phyloP scores from a whole-genome alignment of 148 eudicot genomes.

The Tetragonia tetragonoides region DNA sequence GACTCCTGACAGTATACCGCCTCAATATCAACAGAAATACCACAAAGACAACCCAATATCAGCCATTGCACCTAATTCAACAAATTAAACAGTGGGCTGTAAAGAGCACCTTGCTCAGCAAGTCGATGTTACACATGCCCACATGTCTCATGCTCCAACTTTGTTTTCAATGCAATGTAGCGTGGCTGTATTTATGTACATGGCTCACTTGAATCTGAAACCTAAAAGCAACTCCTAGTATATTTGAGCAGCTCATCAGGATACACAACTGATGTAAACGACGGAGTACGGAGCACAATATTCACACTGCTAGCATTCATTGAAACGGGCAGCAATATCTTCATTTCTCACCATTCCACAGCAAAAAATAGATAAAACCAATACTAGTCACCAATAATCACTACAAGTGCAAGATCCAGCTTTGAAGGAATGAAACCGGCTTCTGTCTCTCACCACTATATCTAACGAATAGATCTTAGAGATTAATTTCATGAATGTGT shows the following conservation, averaged over 20 bases:
- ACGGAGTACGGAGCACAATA: too few species aligned
- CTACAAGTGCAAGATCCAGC: slow-evolving; percentile 51
- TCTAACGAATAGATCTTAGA: slow-evolving; percentile 51
- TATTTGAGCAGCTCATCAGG: background rate
- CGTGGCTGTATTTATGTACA: background rate
- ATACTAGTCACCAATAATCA: slow-evolving; percentile 50
- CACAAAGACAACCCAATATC: too few species aligned
- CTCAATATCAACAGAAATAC: too few species aligned
- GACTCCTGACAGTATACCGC: too few species aligned
- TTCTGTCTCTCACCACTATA: slow-evolving; percentile 55
- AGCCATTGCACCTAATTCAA: background rate
- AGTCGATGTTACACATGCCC: background rate
- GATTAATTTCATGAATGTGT: slow-evolving; percentile 48
- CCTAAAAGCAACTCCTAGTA: background rate
- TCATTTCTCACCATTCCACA: background rate
- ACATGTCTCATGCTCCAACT: background rate
- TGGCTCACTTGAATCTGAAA: background rate
- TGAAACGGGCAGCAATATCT: background rate
- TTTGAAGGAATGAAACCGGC: slow-evolving; percentile 51
- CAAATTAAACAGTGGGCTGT: background rate
- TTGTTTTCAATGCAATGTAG: background rate
- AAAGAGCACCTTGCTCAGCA: background rate
- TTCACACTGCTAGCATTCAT: background rate
- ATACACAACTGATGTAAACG: background rate
- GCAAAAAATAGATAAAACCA: background rate